Base-by-base conservation (phyloP, 2,329 filamentous ascomycete species). In the Hansfordia pulvinata region DNA sequence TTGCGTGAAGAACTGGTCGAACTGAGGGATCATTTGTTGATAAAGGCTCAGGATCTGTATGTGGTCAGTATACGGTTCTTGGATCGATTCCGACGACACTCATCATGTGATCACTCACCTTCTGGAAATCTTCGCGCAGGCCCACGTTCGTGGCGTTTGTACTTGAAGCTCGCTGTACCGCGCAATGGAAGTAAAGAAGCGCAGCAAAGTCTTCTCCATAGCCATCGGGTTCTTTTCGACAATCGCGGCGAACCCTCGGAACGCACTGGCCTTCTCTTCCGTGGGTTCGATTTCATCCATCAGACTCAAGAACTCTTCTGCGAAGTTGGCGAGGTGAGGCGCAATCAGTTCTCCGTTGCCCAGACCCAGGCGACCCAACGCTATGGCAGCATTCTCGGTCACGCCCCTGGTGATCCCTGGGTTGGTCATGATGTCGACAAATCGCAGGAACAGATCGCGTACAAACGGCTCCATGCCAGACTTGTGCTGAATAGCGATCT, bases 261-360 rank as follows among this genome's bases (percentile, higher is more conserved):
- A 83, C 0, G 90, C 88, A 15, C 86, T 86, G 1, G 81, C 84
- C 57, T 98, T 98, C 54, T 98, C 90, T 33, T 93, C 82, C 3
- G 84, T 88, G 43, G 82, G 77, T 27, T 84, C 78, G 17, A 96
- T 78, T 35, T 84, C 80, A 33, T 73, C 69, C 69, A 98, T 92
- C 3, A 77, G 73, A 27, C 62, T 64, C 28, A 98, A 56, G 58
- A 94, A 96, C 19, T 80, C 71, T 19, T 77, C 72, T 0, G 88
- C 84, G 49, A 92, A 93, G 17, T 70, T 76, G 11, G 69, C 65
- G 20, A 98, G 68, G 34, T 83, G 78, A 2, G 84, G 76, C 1
- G 84, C 83, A 29, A 98, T 61, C 27, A 75, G 62, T 25, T 82
- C 73, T 7, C 78, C 67, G 45, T 80, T 88, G 33, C 78, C 74